Conservation (phyloP, 495 filamentous ascomycete genomes). For the Penicillium nucicola region DNA sequence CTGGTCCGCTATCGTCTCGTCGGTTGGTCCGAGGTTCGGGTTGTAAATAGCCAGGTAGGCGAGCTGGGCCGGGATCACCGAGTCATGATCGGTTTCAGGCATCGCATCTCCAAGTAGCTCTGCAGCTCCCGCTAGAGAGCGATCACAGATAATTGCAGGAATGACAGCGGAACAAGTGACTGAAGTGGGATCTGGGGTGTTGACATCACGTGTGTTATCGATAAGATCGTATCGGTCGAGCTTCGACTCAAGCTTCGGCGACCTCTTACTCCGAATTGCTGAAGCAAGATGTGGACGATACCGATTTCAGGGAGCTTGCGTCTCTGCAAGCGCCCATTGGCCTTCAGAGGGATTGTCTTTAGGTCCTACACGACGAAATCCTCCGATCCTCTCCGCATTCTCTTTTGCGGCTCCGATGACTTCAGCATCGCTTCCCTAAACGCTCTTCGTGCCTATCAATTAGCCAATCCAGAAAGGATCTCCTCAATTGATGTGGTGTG, state of each 20-base stretch:
- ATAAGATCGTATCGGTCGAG: slow-evolving; percentile 17
- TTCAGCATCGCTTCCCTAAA: slow-evolving; percentile 81
- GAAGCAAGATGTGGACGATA: slow-evolving; percentile 3
- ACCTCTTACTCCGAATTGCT: background rate
- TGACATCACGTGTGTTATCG: slow-evolving; percentile 45
- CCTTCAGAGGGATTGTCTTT: slow-evolving; percentile 6
- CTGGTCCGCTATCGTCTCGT: slow-evolving; percentile 85
- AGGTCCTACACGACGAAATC: slow-evolving; percentile 32
- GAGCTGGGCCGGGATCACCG: slow-evolving; percentile 73
- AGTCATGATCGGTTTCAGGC: slow-evolving; percentile 36
- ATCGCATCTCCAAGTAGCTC: slow-evolving; percentile 29
- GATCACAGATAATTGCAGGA: slow-evolving; percentile 3
- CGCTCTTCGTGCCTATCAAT: slow-evolving; percentile 62
- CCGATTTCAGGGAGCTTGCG: slow-evolving; percentile 6
- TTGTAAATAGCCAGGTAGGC: slow-evolving; percentile 93
- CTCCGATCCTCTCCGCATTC: slow-evolving; percentile 71
- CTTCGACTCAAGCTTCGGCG: slow-evolving; percentile 4
- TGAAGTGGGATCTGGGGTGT: slow-evolving; percentile 5
- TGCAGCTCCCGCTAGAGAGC: background rate
- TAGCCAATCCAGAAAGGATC: slow-evolving; percentile 54
- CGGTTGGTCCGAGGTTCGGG: slow-evolving; percentile 79
- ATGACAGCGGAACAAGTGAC: background rate
- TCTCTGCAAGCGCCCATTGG: slow-evolving; percentile 12
- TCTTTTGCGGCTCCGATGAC: slow-evolving; percentile 93
- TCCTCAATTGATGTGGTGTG: slow-evolving; percentile 86